Conservation (phyloP, 164 flowering plant species). For the Kalanchoe fedtschenkoi region DNA sequence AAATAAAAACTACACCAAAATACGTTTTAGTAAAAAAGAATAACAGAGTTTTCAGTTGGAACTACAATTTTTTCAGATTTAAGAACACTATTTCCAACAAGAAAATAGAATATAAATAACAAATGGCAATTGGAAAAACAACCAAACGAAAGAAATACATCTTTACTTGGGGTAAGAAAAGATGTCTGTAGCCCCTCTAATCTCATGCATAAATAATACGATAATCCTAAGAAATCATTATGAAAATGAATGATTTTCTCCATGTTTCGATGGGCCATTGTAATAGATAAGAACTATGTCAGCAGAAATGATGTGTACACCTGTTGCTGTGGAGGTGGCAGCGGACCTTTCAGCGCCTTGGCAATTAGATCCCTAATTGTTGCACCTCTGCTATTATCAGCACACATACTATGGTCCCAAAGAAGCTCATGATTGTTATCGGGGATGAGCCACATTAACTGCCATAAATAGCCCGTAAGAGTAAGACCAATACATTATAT, state of each 20-base stretch:
- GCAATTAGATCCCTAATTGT: conserved; percentile 83
- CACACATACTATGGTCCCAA: conserved; percentile 98
- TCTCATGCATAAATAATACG: background rate
- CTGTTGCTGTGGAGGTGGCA: conserved; percentile 78
- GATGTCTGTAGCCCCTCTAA: no score
- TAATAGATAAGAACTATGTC: background rate
- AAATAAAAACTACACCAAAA: no score
- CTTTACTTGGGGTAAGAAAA: no score
- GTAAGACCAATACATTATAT: conserved; percentile 8
- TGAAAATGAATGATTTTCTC: no score
- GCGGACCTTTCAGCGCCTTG: conserved; percentile 83
- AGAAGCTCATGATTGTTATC: conserved; percentile 78
- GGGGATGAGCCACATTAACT: conserved; percentile 91
- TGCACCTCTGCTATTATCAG: conserved; percentile 87
- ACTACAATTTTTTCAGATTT: no score
- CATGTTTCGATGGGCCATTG: background rate
- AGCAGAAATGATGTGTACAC: conserved; percentile 18
- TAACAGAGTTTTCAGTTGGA: no score
- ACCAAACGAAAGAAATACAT: no score
- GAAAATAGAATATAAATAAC: no score
- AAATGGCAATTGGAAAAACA: no score
- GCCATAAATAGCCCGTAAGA: conserved; percentile 14
- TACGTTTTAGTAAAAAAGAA: no score
- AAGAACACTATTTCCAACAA: no score
- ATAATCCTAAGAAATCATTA: background rate